phyloP scores from a whole-genome alignment of 139 green algal species.

The Ettlia oleoabundans region DNA sequence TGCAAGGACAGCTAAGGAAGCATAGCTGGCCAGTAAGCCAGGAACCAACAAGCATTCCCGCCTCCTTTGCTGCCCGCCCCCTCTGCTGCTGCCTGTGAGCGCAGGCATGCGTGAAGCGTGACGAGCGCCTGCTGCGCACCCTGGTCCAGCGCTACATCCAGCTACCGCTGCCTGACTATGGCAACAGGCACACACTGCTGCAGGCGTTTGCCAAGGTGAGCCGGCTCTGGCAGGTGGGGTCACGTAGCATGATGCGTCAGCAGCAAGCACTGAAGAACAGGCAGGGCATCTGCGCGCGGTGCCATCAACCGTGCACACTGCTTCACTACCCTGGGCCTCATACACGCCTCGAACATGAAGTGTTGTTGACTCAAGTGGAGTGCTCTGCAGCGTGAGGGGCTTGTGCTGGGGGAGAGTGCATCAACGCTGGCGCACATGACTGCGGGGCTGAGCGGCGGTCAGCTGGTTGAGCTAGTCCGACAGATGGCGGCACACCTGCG shows the following conservation, averaged over 20 bases:
- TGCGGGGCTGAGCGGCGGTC: conserved; percentile 7
- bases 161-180: conserved; percentile 87
- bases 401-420: background rate
- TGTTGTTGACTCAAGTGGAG: too few species aligned
- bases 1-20: background rate
- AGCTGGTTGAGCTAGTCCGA: conserved; percentile 23
- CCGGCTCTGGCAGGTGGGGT: too few species aligned
- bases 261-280: too few species aligned
- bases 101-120: conserved; percentile 74
- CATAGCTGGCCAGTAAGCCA: too few species aligned
- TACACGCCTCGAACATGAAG: too few species aligned
- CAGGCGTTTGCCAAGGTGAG: conserved; percentile 21
- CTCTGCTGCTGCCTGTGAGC: background rate
- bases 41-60: too few species aligned
- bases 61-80: too few species aligned
- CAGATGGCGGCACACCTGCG: background rate
- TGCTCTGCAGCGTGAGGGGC: background rate
- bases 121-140: conserved; percentile 76
- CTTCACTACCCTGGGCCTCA: too few species aligned
- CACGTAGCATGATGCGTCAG: too few species aligned
- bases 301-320: too few species aligned
- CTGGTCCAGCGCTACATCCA: conserved; percentile 85
- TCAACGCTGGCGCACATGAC: conserved; percentile 23
- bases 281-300: too few species aligned
- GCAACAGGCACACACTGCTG: conserved; percentile 48